phyloP scores from a whole-genome alignment of 2,329 filamentous ascomycete species.

The Beauveria bassiana region DNA sequence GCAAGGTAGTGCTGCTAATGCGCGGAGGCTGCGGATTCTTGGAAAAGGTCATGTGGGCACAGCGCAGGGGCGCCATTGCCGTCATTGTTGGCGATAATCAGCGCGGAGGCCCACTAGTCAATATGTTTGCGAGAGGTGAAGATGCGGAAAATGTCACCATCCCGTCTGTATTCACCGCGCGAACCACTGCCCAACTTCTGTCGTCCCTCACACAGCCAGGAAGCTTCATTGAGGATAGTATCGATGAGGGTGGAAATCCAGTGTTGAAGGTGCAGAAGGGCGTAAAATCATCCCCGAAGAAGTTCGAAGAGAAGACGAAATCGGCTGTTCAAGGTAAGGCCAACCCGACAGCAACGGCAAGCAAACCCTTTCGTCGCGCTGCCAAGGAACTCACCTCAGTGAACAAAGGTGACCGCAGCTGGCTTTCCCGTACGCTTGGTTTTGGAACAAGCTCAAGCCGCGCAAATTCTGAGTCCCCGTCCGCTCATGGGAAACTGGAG shows the following conservation, averaged over 20 bases:
- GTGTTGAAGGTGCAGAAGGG: slow-evolving; percentile 45
- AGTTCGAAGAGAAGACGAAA: slow-evolving; percentile 21
- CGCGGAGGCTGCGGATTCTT: slow-evolving; percentile 92
- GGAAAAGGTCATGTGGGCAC: slow-evolving; percentile 96
- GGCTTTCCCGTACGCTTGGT: slow-evolving; percentile 38
- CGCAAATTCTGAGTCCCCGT: slow-evolving; percentile 48
- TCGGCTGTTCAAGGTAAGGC: slow-evolving; percentile 23
- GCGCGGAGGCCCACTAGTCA: slow-evolving; percentile 79
- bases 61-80: slow-evolving; percentile 79
- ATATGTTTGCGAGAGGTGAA: slow-evolving; percentile 97
- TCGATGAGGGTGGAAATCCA: slow-evolving; percentile 53
- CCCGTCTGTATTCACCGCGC: slow-evolving; percentile 87
- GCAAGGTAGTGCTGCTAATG: slow-evolving; percentile 86
- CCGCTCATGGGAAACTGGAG: slow-evolving; percentile 64
- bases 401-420: slow-evolving; percentile 22
- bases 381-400: slow-evolving; percentile 19
- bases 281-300: slow-evolving; percentile 22
- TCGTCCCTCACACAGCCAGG: slow-evolving; percentile 76
- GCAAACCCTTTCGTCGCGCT: slow-evolving; percentile 20
- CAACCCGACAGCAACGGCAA: slow-evolving; percentile 16
- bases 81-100: slow-evolving; percentile 92
- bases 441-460: slow-evolving; percentile 23
- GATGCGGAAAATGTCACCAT: slow-evolving; percentile 86
- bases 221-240: slow-evolving; percentile 51
- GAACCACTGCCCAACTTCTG: slow-evolving; percentile 87